phyloP scores from a whole-genome alignment of 1,284 basidiomycete species.

The Sanguinoderma infundibulare region DNA sequence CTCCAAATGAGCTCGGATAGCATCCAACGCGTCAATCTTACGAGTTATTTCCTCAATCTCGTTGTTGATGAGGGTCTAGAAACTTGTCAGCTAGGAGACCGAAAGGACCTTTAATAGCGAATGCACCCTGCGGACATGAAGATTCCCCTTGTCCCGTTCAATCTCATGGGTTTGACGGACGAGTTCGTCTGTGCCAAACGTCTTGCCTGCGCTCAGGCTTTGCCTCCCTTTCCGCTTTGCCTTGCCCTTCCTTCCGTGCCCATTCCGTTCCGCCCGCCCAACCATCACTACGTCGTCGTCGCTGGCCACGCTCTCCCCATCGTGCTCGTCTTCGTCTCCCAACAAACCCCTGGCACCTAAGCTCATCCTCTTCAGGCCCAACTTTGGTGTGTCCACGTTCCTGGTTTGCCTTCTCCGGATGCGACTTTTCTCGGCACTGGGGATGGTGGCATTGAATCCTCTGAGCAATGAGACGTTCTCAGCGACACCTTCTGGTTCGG shows the following conservation, averaged over 20 bases:
- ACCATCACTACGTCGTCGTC: conserved; percentile 72
- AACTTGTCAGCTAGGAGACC: conserved; percentile 13
- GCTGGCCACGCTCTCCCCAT: conserved; percentile 64
- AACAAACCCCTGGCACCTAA: conserved; percentile 79
- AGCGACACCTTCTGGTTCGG: conserved; percentile 66
- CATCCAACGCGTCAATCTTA: conserved; percentile 88
- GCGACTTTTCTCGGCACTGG: conserved; percentile 81
- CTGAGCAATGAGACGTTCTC: conserved; percentile 77
- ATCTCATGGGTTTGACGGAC: conserved; percentile 85
- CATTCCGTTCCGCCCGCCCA: conserved; percentile 40
- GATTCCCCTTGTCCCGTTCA: conserved; percentile 85
- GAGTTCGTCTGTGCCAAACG: conserved; percentile 83
- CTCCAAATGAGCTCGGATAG: conserved; percentile 82
- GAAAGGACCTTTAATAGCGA: conserved; percentile 5
- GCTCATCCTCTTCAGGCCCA: conserved; percentile 82
- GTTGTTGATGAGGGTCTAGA: conserved; percentile 77
- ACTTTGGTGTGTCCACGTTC: conserved; percentile 76
- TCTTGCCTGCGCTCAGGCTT: conserved; percentile 70
- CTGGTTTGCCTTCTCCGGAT: conserved; percentile 77
- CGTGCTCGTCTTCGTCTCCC: conserved; percentile 63
- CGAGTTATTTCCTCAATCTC: conserved; percentile 88
- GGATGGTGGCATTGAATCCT: conserved; percentile 92
- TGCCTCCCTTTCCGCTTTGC: conserved; percentile 65
- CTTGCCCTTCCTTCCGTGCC: conserved; percentile 44
- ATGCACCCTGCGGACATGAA: conserved; percentile 84